Evolutionary conservation across 2,329 filamentous ascomycete species (phyloP), one percentile per base, ranked within the genome.

Genomic region (Didymellaceae sp.): DNA sequence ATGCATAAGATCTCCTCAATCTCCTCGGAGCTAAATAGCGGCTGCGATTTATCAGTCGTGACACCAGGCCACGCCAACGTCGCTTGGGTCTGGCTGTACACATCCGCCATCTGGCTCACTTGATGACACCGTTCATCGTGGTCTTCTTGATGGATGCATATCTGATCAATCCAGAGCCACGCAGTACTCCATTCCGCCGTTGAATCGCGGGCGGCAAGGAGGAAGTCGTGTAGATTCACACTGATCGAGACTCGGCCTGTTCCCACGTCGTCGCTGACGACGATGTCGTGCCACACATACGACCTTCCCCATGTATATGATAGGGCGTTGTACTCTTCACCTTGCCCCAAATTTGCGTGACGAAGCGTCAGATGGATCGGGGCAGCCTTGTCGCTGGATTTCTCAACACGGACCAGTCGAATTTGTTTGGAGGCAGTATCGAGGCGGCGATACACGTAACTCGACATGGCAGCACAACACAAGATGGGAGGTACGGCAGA

Each of bases 91-190:
- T 10, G 30, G 2, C 25, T 21, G 26, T 41, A 31, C 11, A 41
- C 3, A 2, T 10, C 4, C 0, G 10, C 38, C 26, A 41, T 41
- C 16, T 16, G 25, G 13, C 13, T 16, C 7, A 41, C 26, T n/a
- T 41, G 38, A 11, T 41, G 38, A 18, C 25, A 31, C 14, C 11
- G 9, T n/a, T 41, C 38, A 1, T 7, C 9, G 11, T 21, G 10
- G 6, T 41, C n/a, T 6, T 3, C 10, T 16, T 41, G 38, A 22
- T 41, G 10, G 17, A 41, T 41, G 5, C 38, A 41, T 2, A 41
- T 31, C 13, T 41, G 26, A 18, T 41, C 38, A 5, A 41, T 41
- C 38, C 38, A 41, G 26, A 41, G 20, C 38, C 38, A 41, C 11
- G 28, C 37, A 2, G 10, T 7, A 9, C n/a, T n/a, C 35, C 35